Evolutionary conservation across 1,139 yeast species (phyloP).

Genomic region (Saccharomyces pastorianus): DNA sequence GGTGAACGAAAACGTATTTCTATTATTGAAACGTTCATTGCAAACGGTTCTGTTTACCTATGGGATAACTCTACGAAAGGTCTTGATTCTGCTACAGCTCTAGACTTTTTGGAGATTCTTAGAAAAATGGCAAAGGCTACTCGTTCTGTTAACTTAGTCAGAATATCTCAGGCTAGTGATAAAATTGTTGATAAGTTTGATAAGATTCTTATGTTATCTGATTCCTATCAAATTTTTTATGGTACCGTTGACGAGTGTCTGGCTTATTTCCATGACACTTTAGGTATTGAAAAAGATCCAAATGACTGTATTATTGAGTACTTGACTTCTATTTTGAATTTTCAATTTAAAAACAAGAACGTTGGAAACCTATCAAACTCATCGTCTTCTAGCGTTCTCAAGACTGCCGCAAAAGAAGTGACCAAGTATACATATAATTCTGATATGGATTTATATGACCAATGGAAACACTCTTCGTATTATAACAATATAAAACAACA

Average conservation of each 20-base stretch:
- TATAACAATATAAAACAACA: constrained; percentile 35
- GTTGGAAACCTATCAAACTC: background rate
- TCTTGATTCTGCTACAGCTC: constrained; percentile 1
- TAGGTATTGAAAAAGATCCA: constrained; percentile 43
- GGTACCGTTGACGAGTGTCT: no score
- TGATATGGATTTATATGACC: constrained; percentile 53
- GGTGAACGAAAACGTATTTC: constrained; percentile 42
- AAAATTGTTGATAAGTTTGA: no score
- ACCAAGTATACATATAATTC: background rate
- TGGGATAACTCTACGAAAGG: constrained; percentile 55
- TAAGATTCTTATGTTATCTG: no score
- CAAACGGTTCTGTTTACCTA: constrained; percentile 40
- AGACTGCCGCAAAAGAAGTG: background rate
- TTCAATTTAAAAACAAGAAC: constrained; percentile 9
- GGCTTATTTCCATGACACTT: constrained; percentile 17
- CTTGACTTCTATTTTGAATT: constrained; percentile 47
- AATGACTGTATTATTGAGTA: constrained; percentile 49
- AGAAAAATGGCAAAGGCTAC: no score
- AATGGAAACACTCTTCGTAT: constrained; percentile 50
- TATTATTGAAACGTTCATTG: constrained; percentile 42
- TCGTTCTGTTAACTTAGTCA: no score
- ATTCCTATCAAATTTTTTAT: no score
- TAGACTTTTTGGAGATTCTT: no score
- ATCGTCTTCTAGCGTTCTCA: background rate
- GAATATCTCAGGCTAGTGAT: no score